Evolutionary conservation across 2,329 filamentous ascomycete genomes (phyloP).

Genomic region (Diaporthe sp.): DNA sequence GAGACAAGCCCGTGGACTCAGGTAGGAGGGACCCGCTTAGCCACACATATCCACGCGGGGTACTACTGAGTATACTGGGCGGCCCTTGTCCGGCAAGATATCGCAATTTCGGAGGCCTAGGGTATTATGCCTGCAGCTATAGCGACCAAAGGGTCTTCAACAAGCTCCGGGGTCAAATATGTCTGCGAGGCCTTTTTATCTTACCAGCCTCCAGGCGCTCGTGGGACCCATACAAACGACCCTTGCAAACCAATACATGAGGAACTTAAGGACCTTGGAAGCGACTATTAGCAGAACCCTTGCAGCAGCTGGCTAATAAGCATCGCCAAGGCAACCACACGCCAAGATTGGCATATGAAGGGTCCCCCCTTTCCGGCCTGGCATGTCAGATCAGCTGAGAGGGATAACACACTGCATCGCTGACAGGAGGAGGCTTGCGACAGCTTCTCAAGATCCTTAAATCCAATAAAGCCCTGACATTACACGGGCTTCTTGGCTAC

Average conservation of each 20-base stretch:
- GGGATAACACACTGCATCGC: background rate
- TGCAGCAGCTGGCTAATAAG: background rate
- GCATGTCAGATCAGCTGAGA: background rate
- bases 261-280: background rate
- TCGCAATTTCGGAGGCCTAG: conserved; percentile 6
- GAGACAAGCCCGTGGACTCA: background rate
- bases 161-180: background rate
- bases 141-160: background rate
- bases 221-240: background rate
- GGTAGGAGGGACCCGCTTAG: background rate
- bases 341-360: background rate
- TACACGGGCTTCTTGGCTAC: conserved; percentile 16
- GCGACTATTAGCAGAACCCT: conserved; percentile 2
- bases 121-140: background rate
- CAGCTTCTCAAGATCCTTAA: background rate
- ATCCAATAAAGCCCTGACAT: background rate
- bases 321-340: background rate
- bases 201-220: background rate
- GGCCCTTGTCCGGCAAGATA: background rate
- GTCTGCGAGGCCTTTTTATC: background rate
- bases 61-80: background rate
- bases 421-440: background rate
- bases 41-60: conserved; percentile 9
- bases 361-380: background rate
- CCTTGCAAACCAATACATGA: background rate